phyloP scores from a whole-genome alignment of 139 green algal species.

The Micractinium sp. region DNA sequence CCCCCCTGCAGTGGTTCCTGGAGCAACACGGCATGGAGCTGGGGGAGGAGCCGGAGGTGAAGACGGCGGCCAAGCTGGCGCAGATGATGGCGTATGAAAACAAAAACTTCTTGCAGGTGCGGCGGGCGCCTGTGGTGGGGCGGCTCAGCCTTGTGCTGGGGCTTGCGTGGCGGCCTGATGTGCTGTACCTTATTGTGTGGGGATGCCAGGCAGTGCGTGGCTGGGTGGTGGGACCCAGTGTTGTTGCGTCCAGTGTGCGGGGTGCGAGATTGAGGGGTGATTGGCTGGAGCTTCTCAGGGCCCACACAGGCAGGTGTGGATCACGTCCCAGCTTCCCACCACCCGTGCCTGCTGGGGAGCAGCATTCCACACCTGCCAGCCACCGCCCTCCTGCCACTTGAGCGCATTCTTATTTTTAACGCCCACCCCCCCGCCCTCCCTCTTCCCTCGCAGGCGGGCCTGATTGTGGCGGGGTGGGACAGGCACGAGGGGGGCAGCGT shows the following conservation, averaged over 20 bases:
- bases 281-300: no score
- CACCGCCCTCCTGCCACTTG: background rate
- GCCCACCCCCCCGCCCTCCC: background rate
- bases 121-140: background rate
- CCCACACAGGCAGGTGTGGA: no score
- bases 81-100: slow-evolving; percentile 87
- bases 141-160: no score
- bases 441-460: slow-evolving; percentile 54
- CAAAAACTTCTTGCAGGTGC: slow-evolving; percentile 65
- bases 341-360: background rate
- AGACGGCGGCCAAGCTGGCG: slow-evolving; percentile 83
- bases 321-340: background rate
- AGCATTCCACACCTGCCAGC: background rate
- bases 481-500: slow-evolving; percentile 70
- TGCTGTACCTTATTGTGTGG: background rate
- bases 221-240: background rate
- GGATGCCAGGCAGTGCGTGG: background rate
- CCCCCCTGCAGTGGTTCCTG: slow-evolving; percentile 53
- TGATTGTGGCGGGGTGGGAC: slow-evolving; percentile 87
- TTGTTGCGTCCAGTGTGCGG: background rate
- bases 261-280: background rate
- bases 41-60: slow-evolving; percentile 66
- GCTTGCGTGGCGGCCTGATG: no score
- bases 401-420: background rate
- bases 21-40: slow-evolving; percentile 82